These are phyloP conservation scores for Litsea cubeba DNA, from an alignment of 164 flowering plant species.

Conservation along the genomic window DNA sequence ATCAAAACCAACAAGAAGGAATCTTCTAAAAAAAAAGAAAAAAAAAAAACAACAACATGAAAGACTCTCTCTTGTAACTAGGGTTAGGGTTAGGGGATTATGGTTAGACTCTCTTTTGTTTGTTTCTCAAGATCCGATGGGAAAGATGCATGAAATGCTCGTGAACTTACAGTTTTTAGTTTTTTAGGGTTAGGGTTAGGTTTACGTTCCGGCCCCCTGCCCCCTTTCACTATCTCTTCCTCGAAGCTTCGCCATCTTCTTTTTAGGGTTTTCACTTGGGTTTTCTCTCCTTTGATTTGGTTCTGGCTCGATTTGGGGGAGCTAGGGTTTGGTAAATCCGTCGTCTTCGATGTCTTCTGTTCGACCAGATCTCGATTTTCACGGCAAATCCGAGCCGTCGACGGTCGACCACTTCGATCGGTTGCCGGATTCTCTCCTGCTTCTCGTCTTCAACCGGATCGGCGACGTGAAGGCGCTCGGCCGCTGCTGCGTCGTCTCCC, in stretches of 20 bases:
- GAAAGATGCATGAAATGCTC: no score
- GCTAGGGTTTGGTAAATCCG: no score
- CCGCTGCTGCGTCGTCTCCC: slow-evolving; percentile 76
- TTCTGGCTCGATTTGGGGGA: not conserved
- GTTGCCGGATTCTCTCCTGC: slow-evolving; percentile 65
- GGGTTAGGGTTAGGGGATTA: not conserved
- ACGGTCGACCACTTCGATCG: slow-evolving; percentile 59
- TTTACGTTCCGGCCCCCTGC: no score
- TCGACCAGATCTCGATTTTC: slow-evolving; percentile 35
- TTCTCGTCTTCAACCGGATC: slow-evolving; percentile 72
- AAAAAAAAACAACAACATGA: no score
- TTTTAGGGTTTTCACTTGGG: not conserved
- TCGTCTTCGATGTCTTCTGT: slow-evolving; percentile 10
- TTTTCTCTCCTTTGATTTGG: not conserved
- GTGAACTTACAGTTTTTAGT: no score
- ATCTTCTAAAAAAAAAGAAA: no score
- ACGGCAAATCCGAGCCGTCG: not conserved
- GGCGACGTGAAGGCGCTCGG: slow-evolving; percentile 84
- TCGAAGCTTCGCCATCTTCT: not conserved
- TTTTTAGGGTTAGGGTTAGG: no score
- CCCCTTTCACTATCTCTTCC: not conserved
- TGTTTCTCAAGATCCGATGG: no score
- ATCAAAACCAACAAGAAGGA: no score
- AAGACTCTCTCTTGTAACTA: no score
- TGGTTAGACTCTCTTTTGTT: not conserved